Evolutionary conservation across 768 basidiomycete species (phyloP).

Genomic region (Lyophyllum atratum): DNA sequence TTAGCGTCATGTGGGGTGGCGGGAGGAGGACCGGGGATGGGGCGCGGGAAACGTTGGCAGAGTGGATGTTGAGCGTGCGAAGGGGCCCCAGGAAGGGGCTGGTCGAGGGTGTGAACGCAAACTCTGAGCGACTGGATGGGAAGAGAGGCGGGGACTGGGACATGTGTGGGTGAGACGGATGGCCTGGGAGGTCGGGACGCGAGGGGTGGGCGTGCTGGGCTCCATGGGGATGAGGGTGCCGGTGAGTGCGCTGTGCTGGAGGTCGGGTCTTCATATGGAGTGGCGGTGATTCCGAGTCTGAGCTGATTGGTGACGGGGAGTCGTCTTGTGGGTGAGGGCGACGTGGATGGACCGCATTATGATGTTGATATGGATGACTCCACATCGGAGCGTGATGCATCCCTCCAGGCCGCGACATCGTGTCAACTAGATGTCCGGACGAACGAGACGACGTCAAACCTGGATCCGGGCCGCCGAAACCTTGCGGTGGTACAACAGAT

Average conservation of each 20-base stretch:
- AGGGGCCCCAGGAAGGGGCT: slow-evolving; percentile 82
- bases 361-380: slow-evolving; percentile 47
- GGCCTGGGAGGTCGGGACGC: slow-evolving; percentile 27
- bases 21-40: slow-evolving; percentile 72
- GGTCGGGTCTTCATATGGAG: slow-evolving; percentile 28
- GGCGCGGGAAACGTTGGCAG: slow-evolving; percentile 66
- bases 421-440: slow-evolving; percentile 43
- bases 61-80: slow-evolving; percentile 74
- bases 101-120: slow-evolving; percentile 66
- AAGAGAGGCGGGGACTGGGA: slow-evolving; percentile 35
- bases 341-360: slow-evolving; percentile 25
- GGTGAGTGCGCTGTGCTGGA: slow-evolving; percentile 25
- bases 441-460: slow-evolving; percentile 35
- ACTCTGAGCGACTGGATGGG: slow-evolving; percentile 33
- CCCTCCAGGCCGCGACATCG: slow-evolving; percentile 27
- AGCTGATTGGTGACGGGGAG: slow-evolving; percentile 70
- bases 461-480: slow-evolving; percentile 26
- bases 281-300: slow-evolving; percentile 58
- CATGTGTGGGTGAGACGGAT: slow-evolving; percentile 18
- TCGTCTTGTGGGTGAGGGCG: slow-evolving; percentile 47
- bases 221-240: slow-evolving; percentile 25
- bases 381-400: slow-evolving; percentile 30
- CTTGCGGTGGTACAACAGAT: slow-evolving; percentile 33
- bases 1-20: slow-evolving; percentile 37
- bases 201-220: slow-evolving; percentile 21